These are phyloP conservation scores for Scutellaria barbata DNA, from an alignment of 257 asterid genomes.

Conservation along the genomic window DNA sequence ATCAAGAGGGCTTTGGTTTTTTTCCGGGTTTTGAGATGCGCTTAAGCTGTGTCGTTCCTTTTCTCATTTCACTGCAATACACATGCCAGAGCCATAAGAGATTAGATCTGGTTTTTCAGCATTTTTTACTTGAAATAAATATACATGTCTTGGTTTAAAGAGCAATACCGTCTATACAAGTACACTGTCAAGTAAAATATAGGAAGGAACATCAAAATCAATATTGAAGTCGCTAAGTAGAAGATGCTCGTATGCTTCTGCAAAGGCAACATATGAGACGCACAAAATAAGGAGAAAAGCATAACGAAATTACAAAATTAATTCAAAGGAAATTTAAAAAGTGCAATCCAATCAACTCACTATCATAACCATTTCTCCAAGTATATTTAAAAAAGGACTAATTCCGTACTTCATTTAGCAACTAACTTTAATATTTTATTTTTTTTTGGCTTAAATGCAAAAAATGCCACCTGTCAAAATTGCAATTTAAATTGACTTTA, in stretches of 20 bases:
- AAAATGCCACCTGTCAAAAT: too few species aligned
- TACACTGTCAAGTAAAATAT: slow-evolving; percentile 70
- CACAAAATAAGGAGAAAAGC: slow-evolving; percentile 12
- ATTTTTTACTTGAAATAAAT: not conserved
- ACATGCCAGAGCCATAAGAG: slow-evolving; percentile 25
- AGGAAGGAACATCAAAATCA: slow-evolving; percentile 86
- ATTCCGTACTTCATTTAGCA: not conserved
- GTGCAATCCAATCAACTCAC: not conserved
- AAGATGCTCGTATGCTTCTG: slow-evolving; percentile 80
- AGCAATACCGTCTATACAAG: slow-evolving; percentile 71
- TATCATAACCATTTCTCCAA: not conserved
- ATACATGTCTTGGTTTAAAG: slow-evolving; percentile 17
- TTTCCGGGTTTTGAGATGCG: slow-evolving; percentile 62
- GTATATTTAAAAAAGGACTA: not conserved
- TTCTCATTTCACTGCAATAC: slow-evolving; percentile 60
- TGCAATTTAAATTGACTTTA: too few species aligned
- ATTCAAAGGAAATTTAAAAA: not conserved
- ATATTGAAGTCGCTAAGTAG: slow-evolving; percentile 68
- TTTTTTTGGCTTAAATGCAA: too few species aligned
- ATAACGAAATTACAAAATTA: not conserved
- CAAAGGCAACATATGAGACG: slow-evolving; percentile 29
- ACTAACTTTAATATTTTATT: not conserved
- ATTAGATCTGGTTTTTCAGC: slow-evolving; percentile 1
- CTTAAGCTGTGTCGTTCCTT: slow-evolving; percentile 69
- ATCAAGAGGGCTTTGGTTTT: slow-evolving; percentile 75